Conservation (phyloP, 208 protist species). For the Acanthamoeba lenticulata region DNA sequence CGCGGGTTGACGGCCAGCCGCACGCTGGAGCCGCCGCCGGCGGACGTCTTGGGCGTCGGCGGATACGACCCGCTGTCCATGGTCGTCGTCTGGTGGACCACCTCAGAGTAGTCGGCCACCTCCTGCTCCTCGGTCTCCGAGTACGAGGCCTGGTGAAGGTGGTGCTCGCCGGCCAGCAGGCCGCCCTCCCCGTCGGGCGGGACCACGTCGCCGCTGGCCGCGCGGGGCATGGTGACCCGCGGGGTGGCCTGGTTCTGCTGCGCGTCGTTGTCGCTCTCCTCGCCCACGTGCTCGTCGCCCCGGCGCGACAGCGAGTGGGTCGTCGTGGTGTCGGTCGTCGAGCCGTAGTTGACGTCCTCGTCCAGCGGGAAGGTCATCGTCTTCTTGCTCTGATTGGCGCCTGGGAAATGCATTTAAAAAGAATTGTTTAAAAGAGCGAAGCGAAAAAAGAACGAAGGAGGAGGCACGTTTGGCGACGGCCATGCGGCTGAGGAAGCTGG, state of each 20-base stretch:
- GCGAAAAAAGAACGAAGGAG: not conserved
- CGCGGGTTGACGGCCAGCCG: not conserved
- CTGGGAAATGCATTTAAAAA: not conserved
- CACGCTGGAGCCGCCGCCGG: not conserved
- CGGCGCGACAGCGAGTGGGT: conserved; percentile 24
- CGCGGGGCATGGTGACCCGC: not conserved
- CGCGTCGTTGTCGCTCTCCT: not conserved
- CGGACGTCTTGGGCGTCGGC: conserved; percentile 14
- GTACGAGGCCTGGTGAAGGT: not conserved
- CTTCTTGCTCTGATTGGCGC: conserved; percentile 18
- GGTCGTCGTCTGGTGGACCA: conserved; percentile 40
- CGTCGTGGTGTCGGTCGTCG: conserved; percentile 53
- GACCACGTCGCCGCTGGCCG: not conserved
- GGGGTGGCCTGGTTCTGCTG: not conserved
- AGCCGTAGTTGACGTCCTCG: conserved; percentile 64
- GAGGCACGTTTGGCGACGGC: not conserved
- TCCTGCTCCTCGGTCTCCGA: conserved; percentile 63
- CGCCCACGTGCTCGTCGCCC: not conserved
- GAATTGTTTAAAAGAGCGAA: not conserved
- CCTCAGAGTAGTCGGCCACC: conserved; percentile 56
- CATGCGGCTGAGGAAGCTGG: conserved; percentile 49
- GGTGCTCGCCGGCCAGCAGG: too few species aligned
- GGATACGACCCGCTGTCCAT: conserved; percentile 63
- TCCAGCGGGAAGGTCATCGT: conserved; percentile 63
- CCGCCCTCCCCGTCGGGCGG: not conserved